Evolutionary conservation across 768 basidiomycete genomes (phyloP), one percentile per base, ranked within the genome.

Genomic region (Collybia nuda): DNA sequence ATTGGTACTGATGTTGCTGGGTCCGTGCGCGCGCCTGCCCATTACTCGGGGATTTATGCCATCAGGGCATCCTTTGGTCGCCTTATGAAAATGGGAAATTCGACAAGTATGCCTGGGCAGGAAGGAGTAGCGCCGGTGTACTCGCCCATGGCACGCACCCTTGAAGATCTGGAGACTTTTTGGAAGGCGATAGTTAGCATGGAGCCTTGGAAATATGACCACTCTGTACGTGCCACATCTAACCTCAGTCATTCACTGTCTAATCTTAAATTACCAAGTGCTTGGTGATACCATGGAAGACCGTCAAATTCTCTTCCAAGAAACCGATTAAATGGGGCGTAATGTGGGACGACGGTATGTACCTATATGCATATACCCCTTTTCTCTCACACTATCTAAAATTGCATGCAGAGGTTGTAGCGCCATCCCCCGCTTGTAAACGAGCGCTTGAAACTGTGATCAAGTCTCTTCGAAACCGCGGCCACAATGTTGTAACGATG

Each of bases 1-100:
- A 70, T 87, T 39, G 86, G 86, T 5, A 82, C 85, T 5, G 86
- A 88, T 51, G 82, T 88, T 18, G 86, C 81, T 8, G 88, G 86
- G 2, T 82, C 80, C 24, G 78, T 90, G 36, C 77, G 86, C 17
- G 76, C 77, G 6, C 87, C 87, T 2, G 78, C 86, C 1, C 79
- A 85, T 50, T 84, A 79, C 56, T 82, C 82, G 39, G 87, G 85
- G 0, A 65, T 83, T 1, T 86, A 83, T 63, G 69, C 78, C 6
- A 73, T 85, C 62, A 81, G 78, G 60, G 67, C 78, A 1, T 79
- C 79, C 15, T 65, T 68, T 47, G 69, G 76, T 35, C 67, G 84
- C 29, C 78, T 81, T 55, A 65, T 69, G 21, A 78, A 65, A 59
- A 71, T 63, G 11, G 82, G 80, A 9, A 75, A 68, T 46, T 59